A percentile compares a stretch with the other conserved stretches of the same genome.
phyloP scores from a whole-genome alignment of 805 yeast genomes.

The Ogataea trehaloabstinens region DNA sequence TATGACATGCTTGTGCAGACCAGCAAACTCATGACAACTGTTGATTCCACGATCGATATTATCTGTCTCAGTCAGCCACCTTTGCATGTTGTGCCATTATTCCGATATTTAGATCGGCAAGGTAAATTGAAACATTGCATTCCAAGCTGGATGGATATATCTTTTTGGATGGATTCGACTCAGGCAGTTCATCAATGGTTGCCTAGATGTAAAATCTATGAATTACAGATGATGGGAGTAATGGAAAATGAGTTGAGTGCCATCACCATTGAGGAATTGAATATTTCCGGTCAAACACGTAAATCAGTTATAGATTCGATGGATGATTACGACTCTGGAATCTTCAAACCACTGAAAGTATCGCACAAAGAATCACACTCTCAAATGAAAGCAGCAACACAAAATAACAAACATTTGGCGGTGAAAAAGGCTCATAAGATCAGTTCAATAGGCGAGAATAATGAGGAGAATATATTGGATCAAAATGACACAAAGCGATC shows the following conservation, averaged over 20 bases:
- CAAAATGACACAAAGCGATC: slow-evolving; percentile 3
- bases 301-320: slow-evolving; percentile 56
- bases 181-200: slow-evolving; percentile 64
- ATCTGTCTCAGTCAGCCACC: slow-evolving; percentile 91
- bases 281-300: slow-evolving; percentile 27
- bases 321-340: slow-evolving; percentile 61
- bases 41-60: slow-evolving; percentile 86
- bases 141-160: slow-evolving; percentile 94
- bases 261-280: slow-evolving; percentile 61
- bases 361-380: not conserved
- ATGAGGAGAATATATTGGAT: not conserved
- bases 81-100: slow-evolving; percentile 84
- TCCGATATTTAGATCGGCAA: slow-evolving; percentile 60
- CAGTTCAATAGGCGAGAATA: not conserved
- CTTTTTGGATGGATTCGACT: slow-evolving; percentile 73
- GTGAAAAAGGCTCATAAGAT: not conserved
- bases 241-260: slow-evolving; percentile 86
- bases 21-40: slow-evolving; percentile 66
- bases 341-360: slow-evolving; percentile 36
- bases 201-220: slow-evolving; percentile 94
- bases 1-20: slow-evolving; percentile 72
- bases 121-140: slow-evolving; percentile 65
- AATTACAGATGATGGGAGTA: slow-evolving; percentile 96
- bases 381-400: not conserved
- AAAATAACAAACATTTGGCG: not conserved